Conservation (phyloP, 2,329 filamentous ascomycete genomes). For the Alternaria atra region DNA sequence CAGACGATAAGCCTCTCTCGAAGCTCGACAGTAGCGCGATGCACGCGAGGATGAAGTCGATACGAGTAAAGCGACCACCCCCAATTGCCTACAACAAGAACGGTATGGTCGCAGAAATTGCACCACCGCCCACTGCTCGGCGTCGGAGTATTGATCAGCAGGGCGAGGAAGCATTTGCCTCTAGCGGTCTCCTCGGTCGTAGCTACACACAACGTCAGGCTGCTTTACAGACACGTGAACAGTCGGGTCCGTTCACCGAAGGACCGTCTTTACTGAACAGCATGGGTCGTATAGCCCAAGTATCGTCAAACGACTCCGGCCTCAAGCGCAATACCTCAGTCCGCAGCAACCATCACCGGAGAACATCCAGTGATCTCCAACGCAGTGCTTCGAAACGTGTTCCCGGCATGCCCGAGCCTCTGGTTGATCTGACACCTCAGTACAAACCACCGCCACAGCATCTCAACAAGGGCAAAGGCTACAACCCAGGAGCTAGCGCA, state of each 20-base stretch:
- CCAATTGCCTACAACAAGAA: constrained; percentile 43
- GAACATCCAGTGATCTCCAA: constrained; percentile 51
- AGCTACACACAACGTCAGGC: constrained; percentile 60
- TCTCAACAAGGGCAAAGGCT: constrained; percentile 64
- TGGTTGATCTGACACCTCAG: constrained; percentile 72
- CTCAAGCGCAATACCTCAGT: constrained; percentile 45
- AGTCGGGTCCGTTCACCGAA: constrained; percentile 61
- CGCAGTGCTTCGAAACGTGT: constrained; percentile 58
- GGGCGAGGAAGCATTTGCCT: constrained; percentile 55
- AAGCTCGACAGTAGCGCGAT: constrained; percentile 39
- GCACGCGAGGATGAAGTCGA: constrained; percentile 49
- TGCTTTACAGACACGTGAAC: constrained; percentile 50
- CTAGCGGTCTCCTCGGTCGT: constrained; percentile 59
- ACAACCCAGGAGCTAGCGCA: constrained; percentile 44
- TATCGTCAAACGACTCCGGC: constrained; percentile 31
- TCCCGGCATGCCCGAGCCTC: constrained; percentile 62
- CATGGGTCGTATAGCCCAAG: constrained; percentile 41
- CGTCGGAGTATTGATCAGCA: constrained; percentile 34
- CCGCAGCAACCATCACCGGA: constrained; percentile 42
- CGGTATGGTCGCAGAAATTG: constrained; percentile 27
- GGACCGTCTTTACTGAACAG: constrained; percentile 67
- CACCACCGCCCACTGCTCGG: constrained; percentile 24
- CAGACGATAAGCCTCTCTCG: constrained; percentile 37
- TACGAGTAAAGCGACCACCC: constrained; percentile 49
- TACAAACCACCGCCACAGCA: constrained; percentile 72